Conservation (phyloP, 352 stramenopile species). For the Phytopythium litorale region DNA sequence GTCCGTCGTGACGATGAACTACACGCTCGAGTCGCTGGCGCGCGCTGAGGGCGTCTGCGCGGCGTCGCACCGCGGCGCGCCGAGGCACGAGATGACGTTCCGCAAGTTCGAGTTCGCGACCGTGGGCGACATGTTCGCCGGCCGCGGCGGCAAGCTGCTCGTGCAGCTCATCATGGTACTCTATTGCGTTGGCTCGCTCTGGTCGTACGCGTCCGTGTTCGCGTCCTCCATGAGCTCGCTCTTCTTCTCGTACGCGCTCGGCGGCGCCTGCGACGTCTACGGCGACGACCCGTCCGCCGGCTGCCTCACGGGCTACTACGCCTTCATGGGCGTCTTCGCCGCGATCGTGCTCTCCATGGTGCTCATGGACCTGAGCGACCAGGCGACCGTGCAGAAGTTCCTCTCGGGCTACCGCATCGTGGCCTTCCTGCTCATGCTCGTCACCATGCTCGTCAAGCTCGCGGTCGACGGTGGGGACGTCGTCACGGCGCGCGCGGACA, state of each 20-base stretch:
- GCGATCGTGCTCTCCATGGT: slow-evolving; percentile 76
- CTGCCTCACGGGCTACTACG: slow-evolving; percentile 72
- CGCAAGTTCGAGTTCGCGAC: slow-evolving; percentile 86
- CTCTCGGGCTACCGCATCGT: slow-evolving; percentile 79
- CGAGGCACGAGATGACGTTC: slow-evolving; percentile 72
- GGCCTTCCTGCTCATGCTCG: slow-evolving; percentile 70
- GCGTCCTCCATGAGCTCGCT: slow-evolving; percentile 79
- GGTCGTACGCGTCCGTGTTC: slow-evolving; percentile 86
- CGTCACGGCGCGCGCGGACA: slow-evolving; percentile 33
- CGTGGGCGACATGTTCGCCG: slow-evolving; percentile 81
- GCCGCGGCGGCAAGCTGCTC: slow-evolving; percentile 51
- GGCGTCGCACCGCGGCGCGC: slow-evolving; percentile 36
- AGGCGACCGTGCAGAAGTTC: slow-evolving; percentile 79
- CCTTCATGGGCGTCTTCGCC: slow-evolving; percentile 74
- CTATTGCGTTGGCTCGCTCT: slow-evolving; percentile 78
- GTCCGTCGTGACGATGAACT: slow-evolving; percentile 84
- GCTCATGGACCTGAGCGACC: slow-evolving; percentile 82
- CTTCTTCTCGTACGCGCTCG: slow-evolving; percentile 68
- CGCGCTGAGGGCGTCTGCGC: slow-evolving; percentile 72
- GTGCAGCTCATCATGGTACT: slow-evolving; percentile 71
- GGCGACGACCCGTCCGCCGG: slow-evolving; percentile 26
- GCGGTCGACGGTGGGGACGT: slow-evolving; percentile 44
- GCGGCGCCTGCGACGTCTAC: slow-evolving; percentile 68
- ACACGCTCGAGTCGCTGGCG: slow-evolving; percentile 80
- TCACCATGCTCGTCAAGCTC: slow-evolving; percentile 74